Conservation (phyloP, 2,329 filamentous ascomycete genomes). For the Podosphaera fusca region DNA sequence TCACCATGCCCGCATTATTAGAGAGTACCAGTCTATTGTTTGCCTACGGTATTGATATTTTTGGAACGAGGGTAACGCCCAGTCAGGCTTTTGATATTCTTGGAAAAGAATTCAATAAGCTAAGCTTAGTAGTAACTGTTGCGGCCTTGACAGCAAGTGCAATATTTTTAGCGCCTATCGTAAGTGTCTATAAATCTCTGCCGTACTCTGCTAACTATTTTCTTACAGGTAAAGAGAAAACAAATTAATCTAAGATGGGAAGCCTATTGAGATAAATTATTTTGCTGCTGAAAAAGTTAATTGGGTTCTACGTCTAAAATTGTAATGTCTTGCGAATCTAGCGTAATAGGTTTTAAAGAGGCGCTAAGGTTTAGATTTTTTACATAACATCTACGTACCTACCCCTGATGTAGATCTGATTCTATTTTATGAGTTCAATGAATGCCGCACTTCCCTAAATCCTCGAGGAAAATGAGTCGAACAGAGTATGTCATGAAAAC, state of each 20-base stretch:
- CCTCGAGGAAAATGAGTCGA: too few relatives aligned
- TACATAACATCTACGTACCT: too few relatives aligned
- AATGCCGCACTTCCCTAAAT: too few relatives aligned
- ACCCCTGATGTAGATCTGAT: too few relatives aligned
- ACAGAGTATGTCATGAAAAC: too few relatives aligned
- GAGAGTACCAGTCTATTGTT: conserved; percentile 86
- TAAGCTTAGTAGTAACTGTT: conserved; percentile 66
- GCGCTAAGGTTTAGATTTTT: too few relatives aligned
- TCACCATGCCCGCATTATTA: conserved; percentile 54
- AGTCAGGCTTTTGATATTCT: conserved; percentile 81
- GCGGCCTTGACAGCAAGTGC: conserved; percentile 58
- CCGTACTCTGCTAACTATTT: conserved; percentile 7
- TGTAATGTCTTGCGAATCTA: too few relatives aligned
- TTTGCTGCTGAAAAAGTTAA: too few relatives aligned
- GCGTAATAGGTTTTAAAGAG: too few relatives aligned
- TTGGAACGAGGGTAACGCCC: conserved; percentile 66
- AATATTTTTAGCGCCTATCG: conserved; percentile 59
- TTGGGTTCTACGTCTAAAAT: too few relatives aligned
- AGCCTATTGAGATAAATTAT: conserved; percentile 6
- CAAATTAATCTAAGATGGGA: conserved; percentile 44
- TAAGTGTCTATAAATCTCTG: conserved; percentile 25
- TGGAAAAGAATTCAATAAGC: conserved; percentile 81
- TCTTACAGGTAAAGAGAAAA: conserved; percentile 31
- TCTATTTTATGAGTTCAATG: too few relatives aligned
- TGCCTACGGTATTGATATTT: conserved; percentile 72